Percentiles rank a stretch among this genome's conserved stretches.
Evolutionary conservation across 2,329 filamentous ascomycete species (phyloP).

Genomic region (Venturia effusa): DNA sequence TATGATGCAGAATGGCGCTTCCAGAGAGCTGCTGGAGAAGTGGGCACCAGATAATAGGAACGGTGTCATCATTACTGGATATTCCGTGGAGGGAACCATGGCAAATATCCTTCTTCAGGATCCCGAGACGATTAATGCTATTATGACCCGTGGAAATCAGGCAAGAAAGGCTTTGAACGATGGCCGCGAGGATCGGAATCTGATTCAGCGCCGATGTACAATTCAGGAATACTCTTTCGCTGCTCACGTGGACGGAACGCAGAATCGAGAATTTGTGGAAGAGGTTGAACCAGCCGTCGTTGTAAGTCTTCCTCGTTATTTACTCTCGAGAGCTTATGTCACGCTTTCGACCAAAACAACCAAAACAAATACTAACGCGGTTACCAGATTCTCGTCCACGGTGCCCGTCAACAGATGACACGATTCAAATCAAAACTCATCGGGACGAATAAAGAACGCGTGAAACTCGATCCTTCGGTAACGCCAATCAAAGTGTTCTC

Average conservation of each 20-base stretch:
- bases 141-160: conserved; percentile 58
- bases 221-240: conserved; percentile 94
- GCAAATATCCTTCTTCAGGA: conserved; percentile 91
- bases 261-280: conserved; percentile 95
- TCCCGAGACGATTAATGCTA: conserved; percentile 85
- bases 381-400: conserved; percentile 79
- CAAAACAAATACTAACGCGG: conserved; percentile 11
- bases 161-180: conserved; percentile 52
- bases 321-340: not conserved
- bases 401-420: conserved; percentile 97
- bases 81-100: conserved; percentile 98
- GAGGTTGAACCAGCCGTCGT: conserved; percentile 87
- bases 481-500: conserved; percentile 86
- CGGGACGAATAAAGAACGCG: conserved; percentile 76
- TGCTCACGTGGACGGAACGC: conserved; percentile 88
- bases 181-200: conserved; percentile 69
- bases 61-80: conserved; percentile 96
- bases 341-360: not conserved
- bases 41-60: conserved; percentile 97
- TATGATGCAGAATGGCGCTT: conserved; percentile 97
- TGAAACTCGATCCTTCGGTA: conserved; percentile 17
- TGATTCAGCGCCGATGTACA: conserved; percentile 86
- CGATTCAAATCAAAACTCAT: conserved; percentile 88
- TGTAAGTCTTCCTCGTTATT: conserved; percentile 43
- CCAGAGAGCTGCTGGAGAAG: conserved; percentile 79